Evolutionary conservation across 1,284 basidiomycete species (phyloP), one percentile per base, ranked within the genome.

Genomic region (Athelia sp.): DNA sequence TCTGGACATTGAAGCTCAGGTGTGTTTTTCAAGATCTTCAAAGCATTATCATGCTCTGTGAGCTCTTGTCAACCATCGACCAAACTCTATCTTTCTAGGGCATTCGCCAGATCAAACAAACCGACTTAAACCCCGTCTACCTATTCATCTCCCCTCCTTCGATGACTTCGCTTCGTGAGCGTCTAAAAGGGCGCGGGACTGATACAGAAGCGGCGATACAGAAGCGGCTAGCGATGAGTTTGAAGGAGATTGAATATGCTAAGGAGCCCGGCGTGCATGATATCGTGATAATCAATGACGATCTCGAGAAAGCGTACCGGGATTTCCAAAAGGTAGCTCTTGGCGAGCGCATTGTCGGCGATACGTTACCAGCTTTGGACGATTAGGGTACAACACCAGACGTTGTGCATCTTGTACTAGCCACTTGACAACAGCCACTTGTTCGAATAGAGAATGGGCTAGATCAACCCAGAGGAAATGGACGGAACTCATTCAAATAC

Each of bases 1-100:
- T 49, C 80, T 99, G 42, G 96, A 99, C 66, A 99, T 99, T 56
- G 96, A 99, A 64, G 87, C 93, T 13, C 94, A 96, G 82, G 91
- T 89, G 62, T 52, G 75, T 73, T 21, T 34, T 35, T 22, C n/a
- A 21, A n/a, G 17, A 35, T 29, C 34, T 18, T 35, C 46, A 56
- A 58, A 52, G 31, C 45, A 48, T 47, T 50, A 43, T 54, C 49
- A 51, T 52, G 48, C 46, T 36, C 4, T 29, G 13, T 44, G 45
- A 18, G 2, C 47, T 4, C 26, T 14, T 40, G 21, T 19, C 26
- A 49, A 46, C 47, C 46, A 23, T 18, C 47, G 43, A 23, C 46
- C 43, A 43, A 50, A 51, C 58, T 52, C 54, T 48, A 52, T 49
- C 48, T 49, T 46, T 38, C 36, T 65, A 97, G 90, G 94, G 94